Conservation (phyloP, 192 early-diverging fungal genomes). For the Dimargaris cristalligena region DNA sequence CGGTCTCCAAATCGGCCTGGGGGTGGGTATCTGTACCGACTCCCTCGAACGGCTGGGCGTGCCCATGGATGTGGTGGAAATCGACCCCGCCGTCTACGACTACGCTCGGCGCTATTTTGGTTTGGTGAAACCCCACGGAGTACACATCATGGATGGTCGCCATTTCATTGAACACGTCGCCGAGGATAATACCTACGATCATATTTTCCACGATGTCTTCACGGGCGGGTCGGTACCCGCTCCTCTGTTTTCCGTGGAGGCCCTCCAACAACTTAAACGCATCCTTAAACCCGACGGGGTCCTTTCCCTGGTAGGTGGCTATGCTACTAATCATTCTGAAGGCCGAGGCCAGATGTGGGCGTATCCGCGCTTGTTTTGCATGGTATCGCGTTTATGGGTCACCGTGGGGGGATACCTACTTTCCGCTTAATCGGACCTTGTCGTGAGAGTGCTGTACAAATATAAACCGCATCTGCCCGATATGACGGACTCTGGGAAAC, state of each 20-base stretch:
- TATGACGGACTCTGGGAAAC: too few relatives aligned
- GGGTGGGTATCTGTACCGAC: slow-evolving; percentile 58
- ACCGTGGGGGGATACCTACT: too few relatives aligned
- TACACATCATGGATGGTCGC: slow-evolving; percentile 60
- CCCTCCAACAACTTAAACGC: slow-evolving; percentile 37
- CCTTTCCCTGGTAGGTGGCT: slow-evolving; percentile 53
- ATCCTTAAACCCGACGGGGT: slow-evolving; percentile 61
- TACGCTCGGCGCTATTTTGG: slow-evolving; percentile 53
- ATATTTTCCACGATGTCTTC: slow-evolving; percentile 86
- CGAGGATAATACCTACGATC: slow-evolving; percentile 43
- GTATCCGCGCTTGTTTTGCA: too few relatives aligned
- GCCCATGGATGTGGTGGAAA: slow-evolving; percentile 63
- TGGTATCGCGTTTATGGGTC: too few relatives aligned
- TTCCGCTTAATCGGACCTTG: too few relatives aligned
- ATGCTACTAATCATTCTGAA: not conserved
- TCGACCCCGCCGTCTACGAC: slow-evolving; percentile 58
- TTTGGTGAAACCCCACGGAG: slow-evolving; percentile 31
- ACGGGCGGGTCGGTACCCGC: slow-evolving; percentile 68
- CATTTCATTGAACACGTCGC: slow-evolving; percentile 44
- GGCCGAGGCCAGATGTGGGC: slow-evolving; percentile 14
- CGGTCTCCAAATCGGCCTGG: slow-evolving; percentile 49
- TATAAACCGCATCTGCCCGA: too few relatives aligned
- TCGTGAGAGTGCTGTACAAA: too few relatives aligned
- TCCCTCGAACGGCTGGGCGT: slow-evolving; percentile 41
- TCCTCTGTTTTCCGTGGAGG: slow-evolving; percentile 55